Conservation (phyloP, 768 basidiomycete species). For the Boletellus ananas region DNA sequence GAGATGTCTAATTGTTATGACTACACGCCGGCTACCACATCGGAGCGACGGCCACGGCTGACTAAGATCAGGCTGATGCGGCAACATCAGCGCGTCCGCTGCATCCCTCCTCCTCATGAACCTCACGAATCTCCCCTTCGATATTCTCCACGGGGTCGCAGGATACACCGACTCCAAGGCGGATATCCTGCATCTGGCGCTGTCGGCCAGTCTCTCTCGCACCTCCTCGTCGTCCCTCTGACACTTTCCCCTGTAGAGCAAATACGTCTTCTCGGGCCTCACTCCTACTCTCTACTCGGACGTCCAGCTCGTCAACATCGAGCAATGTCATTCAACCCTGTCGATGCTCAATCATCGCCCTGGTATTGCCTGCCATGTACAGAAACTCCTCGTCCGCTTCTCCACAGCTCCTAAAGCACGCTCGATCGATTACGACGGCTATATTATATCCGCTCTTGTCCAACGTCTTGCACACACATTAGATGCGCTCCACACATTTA, state of each 20-base stretch:
- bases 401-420: conserved; percentile 27
- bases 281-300: conserved; percentile 57
- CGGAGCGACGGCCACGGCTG: neutral
- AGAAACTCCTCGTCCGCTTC: conserved; percentile 48
- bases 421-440: conserved; percentile 17
- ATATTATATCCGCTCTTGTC: conserved; percentile 49
- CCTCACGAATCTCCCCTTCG: conserved; percentile 41
- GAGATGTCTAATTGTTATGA: too few species aligned
- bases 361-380: conserved; percentile 65
- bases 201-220: conserved; percentile 47
- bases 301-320: conserved; percentile 49
- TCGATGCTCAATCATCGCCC: conserved; percentile 55
- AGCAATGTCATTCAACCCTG: conserved; percentile 63
- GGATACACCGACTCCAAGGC: conserved; percentile 45
- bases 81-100: neutral
- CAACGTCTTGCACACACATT: conserved; percentile 48
- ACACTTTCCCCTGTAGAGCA: conserved; percentile 41
- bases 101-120: conserved; percentile 10
- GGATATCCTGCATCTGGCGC: conserved; percentile 56
- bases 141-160: conserved; percentile 67
- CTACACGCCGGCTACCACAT: too few species aligned
- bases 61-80: neutral
- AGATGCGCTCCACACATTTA: conserved; percentile 63
- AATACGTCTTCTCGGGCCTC: conserved; percentile 46
- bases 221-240: conserved; percentile 2